Evolutionary conservation across 2,329 filamentous ascomycete genomes (phyloP).

Genomic region (Colletotrichum sp.): DNA sequence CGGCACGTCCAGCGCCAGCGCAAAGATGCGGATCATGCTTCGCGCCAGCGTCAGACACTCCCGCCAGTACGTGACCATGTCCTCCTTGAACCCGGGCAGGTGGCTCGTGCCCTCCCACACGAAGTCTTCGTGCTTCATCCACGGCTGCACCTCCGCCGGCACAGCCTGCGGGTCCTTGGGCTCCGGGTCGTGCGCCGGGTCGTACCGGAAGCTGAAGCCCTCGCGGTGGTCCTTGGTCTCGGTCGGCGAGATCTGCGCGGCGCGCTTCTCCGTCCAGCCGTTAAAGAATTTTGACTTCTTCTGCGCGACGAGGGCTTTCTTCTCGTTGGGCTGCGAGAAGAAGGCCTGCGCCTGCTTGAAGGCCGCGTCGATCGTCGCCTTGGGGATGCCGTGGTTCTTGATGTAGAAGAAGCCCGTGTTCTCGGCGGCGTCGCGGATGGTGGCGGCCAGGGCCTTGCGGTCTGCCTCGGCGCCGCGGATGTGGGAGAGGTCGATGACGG

Average conservation of each 20-base stretch:
- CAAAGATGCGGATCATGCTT: conserved; percentile 26
- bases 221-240: conserved; percentile 34
- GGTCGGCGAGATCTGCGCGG: conserved; percentile 29
- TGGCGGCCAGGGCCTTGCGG: conserved; percentile 38
- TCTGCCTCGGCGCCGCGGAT: conserved; percentile 38
- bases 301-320: conserved; percentile 28
- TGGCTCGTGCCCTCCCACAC: conserved; percentile 23
- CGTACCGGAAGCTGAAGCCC: conserved; percentile 39
- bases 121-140: conserved; percentile 23
- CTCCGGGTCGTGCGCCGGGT: conserved; percentile 45
- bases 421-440: conserved; percentile 43
- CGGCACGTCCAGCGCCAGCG: conserved; percentile 24
- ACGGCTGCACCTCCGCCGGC: conserved; percentile 17
- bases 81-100: conserved; percentile 18
- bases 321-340: conserved; percentile 32
- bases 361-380: conserved; percentile 31
- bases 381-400: conserved; percentile 45
- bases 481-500: conserved; percentile 46
- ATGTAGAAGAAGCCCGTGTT: conserved; percentile 54
- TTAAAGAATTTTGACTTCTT: conserved; percentile 37
- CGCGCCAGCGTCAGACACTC: conserved; percentile 26
- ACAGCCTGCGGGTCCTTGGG: conserved; percentile 29
- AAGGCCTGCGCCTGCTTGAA: conserved; percentile 26
- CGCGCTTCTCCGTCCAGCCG: conserved; percentile 34
- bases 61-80: conserved; percentile 21